Evolutionary conservation across 2,329 filamentous ascomycete species (phyloP).

Genomic region (Paecilomyces sp.): DNA sequence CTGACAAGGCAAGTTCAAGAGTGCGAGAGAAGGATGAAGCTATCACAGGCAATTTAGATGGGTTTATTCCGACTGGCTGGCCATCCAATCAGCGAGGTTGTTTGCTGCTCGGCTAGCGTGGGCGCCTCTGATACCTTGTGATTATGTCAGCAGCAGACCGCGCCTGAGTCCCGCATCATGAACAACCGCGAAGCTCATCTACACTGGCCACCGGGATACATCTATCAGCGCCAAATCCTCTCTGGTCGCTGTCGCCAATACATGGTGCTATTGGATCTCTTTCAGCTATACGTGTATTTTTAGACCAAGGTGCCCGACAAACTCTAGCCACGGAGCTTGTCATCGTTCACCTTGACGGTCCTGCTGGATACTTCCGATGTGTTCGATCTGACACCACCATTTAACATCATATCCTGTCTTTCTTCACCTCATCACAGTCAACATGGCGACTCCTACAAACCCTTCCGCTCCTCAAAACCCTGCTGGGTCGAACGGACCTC

Average conservation of each 20-base stretch:
- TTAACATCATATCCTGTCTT: neutral
- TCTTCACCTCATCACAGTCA: neutral
- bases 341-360: neutral
- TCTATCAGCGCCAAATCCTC: neutral
- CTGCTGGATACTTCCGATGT: neutral
- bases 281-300: neutral
- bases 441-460: conserved; percentile 33
- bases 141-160: neutral
- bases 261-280: neutral
- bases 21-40: neutral
- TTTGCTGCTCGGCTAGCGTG: neutral
- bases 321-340: neutral
- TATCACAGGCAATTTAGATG: neutral
- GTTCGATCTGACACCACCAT: neutral
- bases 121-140: neutral
- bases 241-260: neutral
- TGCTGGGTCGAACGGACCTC: conserved; percentile 40
- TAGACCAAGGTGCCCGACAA: neutral
- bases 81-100: neutral
- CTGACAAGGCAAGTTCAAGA: neutral
- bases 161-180: neutral
- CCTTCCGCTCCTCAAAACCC: conserved; percentile 41
- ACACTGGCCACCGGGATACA: neutral
- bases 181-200: neutral
- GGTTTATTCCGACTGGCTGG: neutral